A percentile compares a stretch with the other conserved stretches of the same genome.
Evolutionary conservation across 106 monocot species (phyloP).

Genomic region (Apostasia ramifera): DNA sequence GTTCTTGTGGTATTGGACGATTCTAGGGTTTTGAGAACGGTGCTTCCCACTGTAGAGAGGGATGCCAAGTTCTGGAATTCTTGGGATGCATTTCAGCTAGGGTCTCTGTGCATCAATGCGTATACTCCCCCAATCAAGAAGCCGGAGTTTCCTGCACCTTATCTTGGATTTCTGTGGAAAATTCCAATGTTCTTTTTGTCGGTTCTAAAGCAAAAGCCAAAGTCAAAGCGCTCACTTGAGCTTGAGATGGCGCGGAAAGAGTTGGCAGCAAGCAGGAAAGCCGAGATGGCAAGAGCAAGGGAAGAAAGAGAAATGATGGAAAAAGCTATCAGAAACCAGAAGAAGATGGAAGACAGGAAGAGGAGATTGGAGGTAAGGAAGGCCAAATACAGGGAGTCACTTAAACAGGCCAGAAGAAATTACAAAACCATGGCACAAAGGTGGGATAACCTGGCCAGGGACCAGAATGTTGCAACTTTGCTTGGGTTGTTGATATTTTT

Average conservation of each 20-base stretch:
- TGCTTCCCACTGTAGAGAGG: conserved; percentile 45
- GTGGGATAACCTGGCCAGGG: conserved; percentile 57
- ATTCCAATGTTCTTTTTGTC: conserved; percentile 16
- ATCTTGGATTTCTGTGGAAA: conserved; percentile 38
- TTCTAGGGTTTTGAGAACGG: conserved; percentile 53
- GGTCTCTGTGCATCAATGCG: conserved; percentile 63
- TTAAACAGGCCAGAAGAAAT: conserved; percentile 50
- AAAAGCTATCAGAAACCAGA: conserved; percentile 38
- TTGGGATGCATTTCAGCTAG: conserved; percentile 50
- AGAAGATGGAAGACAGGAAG: conserved; percentile 55
- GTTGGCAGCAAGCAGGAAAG: conserved; percentile 34
- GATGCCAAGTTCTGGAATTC: conserved; percentile 60
- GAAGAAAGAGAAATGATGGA: conserved; percentile 53
- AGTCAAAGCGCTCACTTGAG: conserved; percentile 51
- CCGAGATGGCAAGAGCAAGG: conserved; percentile 34
- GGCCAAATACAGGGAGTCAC: conserved; percentile 43
- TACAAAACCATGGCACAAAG: conserved; percentile 49
- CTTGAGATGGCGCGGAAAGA: conserved; percentile 52
- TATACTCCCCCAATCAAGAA: conserved; percentile 62
- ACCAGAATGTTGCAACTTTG: conserved; percentile 49
- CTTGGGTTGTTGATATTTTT: conserved; percentile 58
- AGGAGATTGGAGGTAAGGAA: conserved; percentile 40
- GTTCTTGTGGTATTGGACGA: conserved; percentile 69
- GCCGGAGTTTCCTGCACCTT: conserved; percentile 55
- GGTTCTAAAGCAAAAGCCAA: conserved; percentile 33